These are phyloP conservation scores for Gracilaria gracilis DNA, from an alignment of 23 red algal genomes.

Conservation along the genomic window DNA sequence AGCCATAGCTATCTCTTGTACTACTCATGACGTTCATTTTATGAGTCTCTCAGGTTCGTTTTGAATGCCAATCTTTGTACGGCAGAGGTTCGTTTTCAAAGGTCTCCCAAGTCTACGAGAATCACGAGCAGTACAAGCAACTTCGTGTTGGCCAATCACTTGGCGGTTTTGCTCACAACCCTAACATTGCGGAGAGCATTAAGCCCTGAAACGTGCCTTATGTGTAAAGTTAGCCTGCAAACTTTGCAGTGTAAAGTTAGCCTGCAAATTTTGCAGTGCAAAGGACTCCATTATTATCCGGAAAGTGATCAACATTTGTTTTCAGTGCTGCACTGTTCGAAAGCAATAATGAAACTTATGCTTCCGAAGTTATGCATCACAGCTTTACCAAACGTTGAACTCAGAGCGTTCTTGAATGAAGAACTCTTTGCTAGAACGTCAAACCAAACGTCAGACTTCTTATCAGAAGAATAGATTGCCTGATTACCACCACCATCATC, in stretches of 20 bases:
- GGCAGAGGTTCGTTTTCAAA: not conserved
- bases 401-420: no score
- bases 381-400: no score
- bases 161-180: slow-evolving; percentile 1
- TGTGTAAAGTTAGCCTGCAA: not conserved
- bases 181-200: slow-evolving; percentile 25
- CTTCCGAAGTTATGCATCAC: no score
- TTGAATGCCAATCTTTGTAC: not conserved
- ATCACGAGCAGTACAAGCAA: not conserved
- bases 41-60: not conserved
- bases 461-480: no score
- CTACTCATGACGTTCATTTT: not conserved
- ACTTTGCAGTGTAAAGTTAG: no score
- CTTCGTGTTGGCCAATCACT: slow-evolving; percentile 25
- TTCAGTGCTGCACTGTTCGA: no score
- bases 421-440: no score
- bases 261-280: not conserved
- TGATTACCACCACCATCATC: no score
- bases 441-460: no score
- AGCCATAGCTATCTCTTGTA: not conserved
- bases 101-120: slow-evolving; percentile 1
- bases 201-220: not conserved
- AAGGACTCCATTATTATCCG: not conserved
- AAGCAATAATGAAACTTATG: no score
- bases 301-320: not conserved